Percentiles rank a stretch among this genome's conserved stretches.
phyloP scores from a whole-genome alignment of 108 stramenopile genomes.

The Cyclotella choctawhatcheeana region DNA sequence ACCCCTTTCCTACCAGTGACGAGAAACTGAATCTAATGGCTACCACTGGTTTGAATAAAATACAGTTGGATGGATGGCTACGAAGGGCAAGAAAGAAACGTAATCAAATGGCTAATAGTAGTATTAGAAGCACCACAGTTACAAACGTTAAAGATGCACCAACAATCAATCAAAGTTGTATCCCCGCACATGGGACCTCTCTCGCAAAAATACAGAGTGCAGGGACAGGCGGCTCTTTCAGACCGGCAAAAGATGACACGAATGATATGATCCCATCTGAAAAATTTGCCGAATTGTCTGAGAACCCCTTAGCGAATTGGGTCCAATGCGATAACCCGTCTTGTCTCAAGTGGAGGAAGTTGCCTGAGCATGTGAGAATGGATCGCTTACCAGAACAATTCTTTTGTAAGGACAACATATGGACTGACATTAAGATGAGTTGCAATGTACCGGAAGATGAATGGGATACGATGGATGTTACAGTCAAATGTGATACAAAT shows the following conservation, averaged over 20 bases:
- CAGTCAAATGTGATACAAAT: slow-evolving; percentile 42
- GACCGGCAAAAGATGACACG: no score
- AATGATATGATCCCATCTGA: no score
- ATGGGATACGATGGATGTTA: slow-evolving; percentile 76
- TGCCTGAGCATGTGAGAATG: slow-evolving; percentile 89
- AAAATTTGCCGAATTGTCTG: no score
- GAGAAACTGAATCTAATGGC: slow-evolving; percentile 35
- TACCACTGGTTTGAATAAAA: slow-evolving; percentile 44
- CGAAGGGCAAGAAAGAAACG: slow-evolving; percentile 41
- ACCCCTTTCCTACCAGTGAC: slow-evolving; percentile 32
- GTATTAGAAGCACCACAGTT: no score
- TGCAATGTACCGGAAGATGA: slow-evolving; percentile 85
- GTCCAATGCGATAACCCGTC: slow-evolving; percentile 90
- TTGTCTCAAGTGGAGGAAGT: slow-evolving; percentile 90
- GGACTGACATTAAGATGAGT: slow-evolving; percentile 70
- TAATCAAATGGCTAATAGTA: no score
- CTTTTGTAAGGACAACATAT: slow-evolving; percentile 85
- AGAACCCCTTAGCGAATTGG: no score
- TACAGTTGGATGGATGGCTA: slow-evolving; percentile 48
- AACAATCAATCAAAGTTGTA: no score
- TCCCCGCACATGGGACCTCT: no score
- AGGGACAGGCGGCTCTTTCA: no score
- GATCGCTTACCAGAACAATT: slow-evolving; percentile 84
- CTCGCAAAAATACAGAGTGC: no score
- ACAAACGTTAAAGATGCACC: no score